Evolutionary conservation across 768 basidiomycete species (phyloP).

Genomic region (Tephrocybe sp.): DNA sequence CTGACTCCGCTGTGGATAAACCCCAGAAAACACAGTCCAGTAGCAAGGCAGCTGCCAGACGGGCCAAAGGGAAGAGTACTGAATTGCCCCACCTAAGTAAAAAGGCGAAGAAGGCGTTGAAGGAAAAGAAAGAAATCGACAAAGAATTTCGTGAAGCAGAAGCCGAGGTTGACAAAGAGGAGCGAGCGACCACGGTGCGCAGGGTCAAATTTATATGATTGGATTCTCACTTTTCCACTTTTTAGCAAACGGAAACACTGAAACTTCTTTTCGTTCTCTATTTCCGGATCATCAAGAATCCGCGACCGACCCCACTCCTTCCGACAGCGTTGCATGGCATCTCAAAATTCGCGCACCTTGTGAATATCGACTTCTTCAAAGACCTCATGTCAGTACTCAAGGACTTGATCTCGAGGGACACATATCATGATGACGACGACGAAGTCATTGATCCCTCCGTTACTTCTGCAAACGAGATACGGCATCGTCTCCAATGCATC

Average conservation of each 20-base stretch:
- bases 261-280: slow-evolving; percentile 97
- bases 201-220: slow-evolving; percentile 13
- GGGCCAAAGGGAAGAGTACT: slow-evolving; percentile 57
- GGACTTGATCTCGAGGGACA: slow-evolving; percentile 61
- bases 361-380: slow-evolving; percentile 98
- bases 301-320: slow-evolving; percentile 74
- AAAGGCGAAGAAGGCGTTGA: slow-evolving; percentile 81
- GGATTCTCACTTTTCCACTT: slow-evolving; percentile 1
- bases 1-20: slow-evolving; percentile 65
- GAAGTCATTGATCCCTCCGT: slow-evolving; percentile 31
- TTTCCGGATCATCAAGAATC: slow-evolving; percentile 92
- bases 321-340: slow-evolving; percentile 90
- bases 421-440: slow-evolving; percentile 34
- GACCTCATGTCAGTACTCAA: slow-evolving; percentile 89
- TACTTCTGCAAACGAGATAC: slow-evolving; percentile 36
- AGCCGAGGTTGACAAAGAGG: slow-evolving; percentile 91
- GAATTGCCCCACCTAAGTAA: slow-evolving; percentile 84
- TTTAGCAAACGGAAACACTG: slow-evolving; percentile 95
- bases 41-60: slow-evolving; percentile 40
- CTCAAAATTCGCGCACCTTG: slow-evolving; percentile 90
- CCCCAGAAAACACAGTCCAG: slow-evolving; percentile 41
- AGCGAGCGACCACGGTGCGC: slow-evolving; percentile 78
- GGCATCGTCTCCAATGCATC: slow-evolving; percentile 77
- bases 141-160: slow-evolving; percentile 94
- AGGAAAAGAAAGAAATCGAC: slow-evolving; percentile 88